A percentile compares a stretch with the other conserved stretches of the same genome.
phyloP scores from a whole-genome alignment of 805 yeast genomes.

The Teunomyces gatunensis region DNA sequence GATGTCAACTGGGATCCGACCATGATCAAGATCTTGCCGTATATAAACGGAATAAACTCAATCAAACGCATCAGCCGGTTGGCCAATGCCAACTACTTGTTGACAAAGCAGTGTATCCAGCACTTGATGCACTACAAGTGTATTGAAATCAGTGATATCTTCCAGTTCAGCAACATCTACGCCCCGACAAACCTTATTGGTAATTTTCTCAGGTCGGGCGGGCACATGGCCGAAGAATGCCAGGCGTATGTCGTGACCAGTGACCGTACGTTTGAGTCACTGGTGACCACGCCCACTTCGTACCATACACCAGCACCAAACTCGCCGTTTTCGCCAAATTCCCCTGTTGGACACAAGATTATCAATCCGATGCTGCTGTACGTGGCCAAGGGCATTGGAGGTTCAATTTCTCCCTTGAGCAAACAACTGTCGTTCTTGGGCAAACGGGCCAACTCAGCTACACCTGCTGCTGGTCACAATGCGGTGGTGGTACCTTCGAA shows the following conservation, averaged over 20 bases:
- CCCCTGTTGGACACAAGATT: neutral
- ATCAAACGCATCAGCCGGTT: constrained; percentile 71
- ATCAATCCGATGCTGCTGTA: constrained; percentile 7
- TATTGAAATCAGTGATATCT: constrained; percentile 76
- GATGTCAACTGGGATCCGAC: constrained; percentile 98
- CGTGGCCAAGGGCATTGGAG: constrained; percentile 2
- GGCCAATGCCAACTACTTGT: constrained; percentile 74
- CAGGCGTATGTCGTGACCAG: constrained; percentile 70
- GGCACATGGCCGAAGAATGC: constrained; percentile 71
- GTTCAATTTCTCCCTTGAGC: constrained; percentile 10
- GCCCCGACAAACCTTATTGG: constrained; percentile 83
- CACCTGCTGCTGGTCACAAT: neutral
- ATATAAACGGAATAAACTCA: constrained; percentile 84
- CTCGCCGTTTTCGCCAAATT: constrained; percentile 6
- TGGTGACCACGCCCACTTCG: constrained; percentile 7
- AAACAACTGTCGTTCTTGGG: constrained; percentile 5
- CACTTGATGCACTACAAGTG: constrained; percentile 90
- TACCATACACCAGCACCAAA: constrained; percentile 5
- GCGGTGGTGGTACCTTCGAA: constrained; percentile 52
- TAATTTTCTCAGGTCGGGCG: constrained; percentile 56
- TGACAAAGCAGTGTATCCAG: constrained; percentile 84
- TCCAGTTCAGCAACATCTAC: constrained; percentile 84
- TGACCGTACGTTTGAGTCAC: constrained; percentile 8
- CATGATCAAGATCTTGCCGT: constrained; percentile 82
- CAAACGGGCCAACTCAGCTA: constrained; percentile 4